Evolutionary conservation across 345 rosid genomes (phyloP).

Genomic region (Hypericum androsaemum): DNA sequence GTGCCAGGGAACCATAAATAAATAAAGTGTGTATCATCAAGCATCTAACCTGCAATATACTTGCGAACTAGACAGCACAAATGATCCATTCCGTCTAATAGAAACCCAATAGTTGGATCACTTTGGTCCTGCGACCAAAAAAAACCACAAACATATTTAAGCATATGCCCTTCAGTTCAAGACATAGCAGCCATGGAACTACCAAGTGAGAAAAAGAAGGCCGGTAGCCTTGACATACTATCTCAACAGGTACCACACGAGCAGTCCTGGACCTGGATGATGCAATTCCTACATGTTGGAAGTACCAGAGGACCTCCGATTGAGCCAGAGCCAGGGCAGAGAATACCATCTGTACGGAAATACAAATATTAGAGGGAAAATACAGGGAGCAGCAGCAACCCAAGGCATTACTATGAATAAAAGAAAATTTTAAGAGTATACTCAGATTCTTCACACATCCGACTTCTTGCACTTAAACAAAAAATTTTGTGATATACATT

Average conservation of each 20-base stretch:
- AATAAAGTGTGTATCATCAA: not conserved
- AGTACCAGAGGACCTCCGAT: conserved; percentile 93
- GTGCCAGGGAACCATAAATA: not conserved
- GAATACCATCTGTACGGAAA: conserved; percentile 74
- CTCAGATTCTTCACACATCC: no score
- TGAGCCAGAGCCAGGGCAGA: conserved; percentile 94
- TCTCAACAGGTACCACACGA: conserved; percentile 65
- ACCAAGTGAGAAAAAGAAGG: conserved; percentile 7
- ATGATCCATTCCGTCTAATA: conserved; percentile 92
- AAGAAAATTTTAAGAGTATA: no score
- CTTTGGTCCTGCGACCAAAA: conserved; percentile 67
- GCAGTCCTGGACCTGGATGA: conserved; percentile 69
- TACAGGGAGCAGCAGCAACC: no score
- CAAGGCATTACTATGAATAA: no score
- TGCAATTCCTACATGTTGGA: conserved; percentile 88
- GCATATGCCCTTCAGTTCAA: not conserved
- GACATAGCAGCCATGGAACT: conserved; percentile 1
- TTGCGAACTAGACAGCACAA: conserved; percentile 94
- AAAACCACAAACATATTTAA: conserved; percentile 8
- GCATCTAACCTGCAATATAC: conserved; percentile 72
- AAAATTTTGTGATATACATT: no score
- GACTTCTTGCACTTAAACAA: no score
- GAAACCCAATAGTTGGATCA: conserved; percentile 97
- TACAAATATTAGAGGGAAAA: no score
- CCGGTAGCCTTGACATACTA: conserved; percentile 36